These are phyloP conservation scores for Aspergillus oerlinghausenensis DNA, from an alignment of 2,329 filamentous ascomycete species.

Conservation along the genomic window DNA sequence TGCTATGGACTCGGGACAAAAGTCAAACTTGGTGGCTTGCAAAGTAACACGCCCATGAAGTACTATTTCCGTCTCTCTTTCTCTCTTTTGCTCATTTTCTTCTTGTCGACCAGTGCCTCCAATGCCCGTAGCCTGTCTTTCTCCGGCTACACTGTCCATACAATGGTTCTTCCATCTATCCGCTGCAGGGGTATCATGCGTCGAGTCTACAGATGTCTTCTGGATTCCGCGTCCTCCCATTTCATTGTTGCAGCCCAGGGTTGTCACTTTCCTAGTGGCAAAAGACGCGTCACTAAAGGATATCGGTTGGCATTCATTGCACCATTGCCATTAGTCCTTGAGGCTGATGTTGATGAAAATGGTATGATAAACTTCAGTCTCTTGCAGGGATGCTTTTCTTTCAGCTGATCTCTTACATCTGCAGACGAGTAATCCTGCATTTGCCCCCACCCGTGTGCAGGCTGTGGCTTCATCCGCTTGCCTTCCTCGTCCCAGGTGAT, in stretches of 20 bases:
- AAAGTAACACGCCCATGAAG: slow-evolving; percentile 1
- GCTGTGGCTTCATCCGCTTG: slow-evolving; percentile 26
- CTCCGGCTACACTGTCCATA: slow-evolving; percentile 9
- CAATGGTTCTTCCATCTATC: slow-evolving; percentile 4
- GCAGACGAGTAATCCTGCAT: slow-evolving; percentile 38
- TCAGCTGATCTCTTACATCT: slow-evolving; percentile 41
- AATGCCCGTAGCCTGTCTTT: neutral
- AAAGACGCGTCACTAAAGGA: slow-evolving; percentile 27
- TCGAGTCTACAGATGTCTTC: slow-evolving; percentile 13
- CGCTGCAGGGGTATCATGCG: slow-evolving; percentile 9
- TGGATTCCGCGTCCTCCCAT: slow-evolving; percentile 26
- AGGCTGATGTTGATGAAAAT: slow-evolving; percentile 11
- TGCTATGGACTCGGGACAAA: slow-evolving; percentile 14
- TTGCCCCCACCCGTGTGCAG: slow-evolving; percentile 34
- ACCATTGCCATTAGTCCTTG: slow-evolving; percentile 10
- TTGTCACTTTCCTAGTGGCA: slow-evolving; percentile 25
- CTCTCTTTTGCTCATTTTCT: slow-evolving; percentile 4
- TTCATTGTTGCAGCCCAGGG: slow-evolving; percentile 24
- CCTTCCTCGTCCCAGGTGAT: slow-evolving; percentile 26
- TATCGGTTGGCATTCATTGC: slow-evolving; percentile 27
- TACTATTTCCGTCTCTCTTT: slow-evolving; percentile 2
- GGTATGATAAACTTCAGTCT: slow-evolving; percentile 17
- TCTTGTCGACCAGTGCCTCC: neutral
- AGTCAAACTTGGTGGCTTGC: slow-evolving; percentile 4
- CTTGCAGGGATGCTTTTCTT: slow-evolving; percentile 24